phyloP scores from a whole-genome alignment of 2,329 filamentous ascomycete genomes.

The Cladorrhinum sp. region DNA sequence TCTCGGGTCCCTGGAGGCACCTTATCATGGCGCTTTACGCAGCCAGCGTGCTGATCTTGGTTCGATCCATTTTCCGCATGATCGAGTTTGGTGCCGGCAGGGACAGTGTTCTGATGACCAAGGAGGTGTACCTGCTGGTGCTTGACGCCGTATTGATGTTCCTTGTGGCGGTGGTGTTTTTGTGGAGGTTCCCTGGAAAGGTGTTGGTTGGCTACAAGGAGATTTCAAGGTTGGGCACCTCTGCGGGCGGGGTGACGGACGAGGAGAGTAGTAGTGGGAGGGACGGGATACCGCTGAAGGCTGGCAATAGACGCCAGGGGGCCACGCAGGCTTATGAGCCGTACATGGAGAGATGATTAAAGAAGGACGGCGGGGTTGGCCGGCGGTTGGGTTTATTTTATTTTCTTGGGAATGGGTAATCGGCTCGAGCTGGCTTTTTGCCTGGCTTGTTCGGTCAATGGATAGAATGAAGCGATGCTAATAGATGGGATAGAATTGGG shows the following conservation, averaged over 20 bases:
- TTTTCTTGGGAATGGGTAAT: no score
- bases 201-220: conserved; percentile 22
- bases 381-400: no score
- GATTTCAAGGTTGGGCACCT: background rate
- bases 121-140: conserved; percentile 45
- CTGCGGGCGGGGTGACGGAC: background rate
- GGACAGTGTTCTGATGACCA: conserved; percentile 40
- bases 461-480: no score
- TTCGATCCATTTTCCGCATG: conserved; percentile 47
- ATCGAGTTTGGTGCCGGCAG: conserved; percentile 46
- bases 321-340: background rate
- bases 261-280: background rate
- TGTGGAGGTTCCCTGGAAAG: conserved; percentile 22
- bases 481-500: no score
- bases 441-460: no score
- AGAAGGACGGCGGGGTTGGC: no score
- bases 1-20: conserved; percentile 25
- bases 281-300: background rate
- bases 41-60: conserved; percentile 43
- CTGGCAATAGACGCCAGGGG: background rate
- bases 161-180: conserved; percentile 10
- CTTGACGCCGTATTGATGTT: conserved; percentile 33
- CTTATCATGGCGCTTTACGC: conserved; percentile 41
- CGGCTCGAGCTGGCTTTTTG: no score
- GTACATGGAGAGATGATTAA: background rate